Evolutionary conservation across 2,329 filamentous ascomycete species (phyloP), one percentile per base, ranked within the genome.

Genomic region (Penicillium hordei): DNA sequence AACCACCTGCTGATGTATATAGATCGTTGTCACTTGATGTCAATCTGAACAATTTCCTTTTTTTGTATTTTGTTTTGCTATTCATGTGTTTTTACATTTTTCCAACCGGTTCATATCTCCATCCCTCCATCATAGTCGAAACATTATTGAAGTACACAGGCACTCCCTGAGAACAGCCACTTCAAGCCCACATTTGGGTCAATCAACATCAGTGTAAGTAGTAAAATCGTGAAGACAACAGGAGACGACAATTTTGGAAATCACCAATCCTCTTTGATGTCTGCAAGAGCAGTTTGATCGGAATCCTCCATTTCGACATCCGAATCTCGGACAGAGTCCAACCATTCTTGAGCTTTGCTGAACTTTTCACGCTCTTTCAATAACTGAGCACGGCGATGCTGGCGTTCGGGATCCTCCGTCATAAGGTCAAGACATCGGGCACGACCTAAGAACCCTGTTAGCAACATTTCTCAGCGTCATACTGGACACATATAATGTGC

Each of bases 351-450:
- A 0, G 75, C 75, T 43, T 70, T 69, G 1, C 60, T 58, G 1
- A 77, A 60, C 42, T 75, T 76, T 5, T 69, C 66, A 1, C 69
- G 68, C 33, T 76, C 72, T 27, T 67, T 72, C 1, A 59, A 44
- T 1, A 77, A 57, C 5, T 63, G 56, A 12, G 61, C 60, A 0
- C 75, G 69, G 7, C 72, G 70, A 10, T 61, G 60, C 40, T 75
- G 71, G 6, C 73, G 68, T 10, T 72, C 72, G 0, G 67, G 67
- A 9, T 76, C 73, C 46, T 76, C 74, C 0, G 70, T 70, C 71
- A 77, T 76, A 0, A 77, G 59, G 8, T 72, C 66, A 3, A 70
- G 61, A 45, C 74, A 76, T 1, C 72, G 66, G 2, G 73, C 72
- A 1, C 65, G 58, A 2, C 70, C 75, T 76, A 57, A 25, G n/a